Evolutionary conservation across 805 yeast genomes (phyloP), one percentile per base, ranked within the genome.

Genomic region (Lachancea waltii): DNA sequence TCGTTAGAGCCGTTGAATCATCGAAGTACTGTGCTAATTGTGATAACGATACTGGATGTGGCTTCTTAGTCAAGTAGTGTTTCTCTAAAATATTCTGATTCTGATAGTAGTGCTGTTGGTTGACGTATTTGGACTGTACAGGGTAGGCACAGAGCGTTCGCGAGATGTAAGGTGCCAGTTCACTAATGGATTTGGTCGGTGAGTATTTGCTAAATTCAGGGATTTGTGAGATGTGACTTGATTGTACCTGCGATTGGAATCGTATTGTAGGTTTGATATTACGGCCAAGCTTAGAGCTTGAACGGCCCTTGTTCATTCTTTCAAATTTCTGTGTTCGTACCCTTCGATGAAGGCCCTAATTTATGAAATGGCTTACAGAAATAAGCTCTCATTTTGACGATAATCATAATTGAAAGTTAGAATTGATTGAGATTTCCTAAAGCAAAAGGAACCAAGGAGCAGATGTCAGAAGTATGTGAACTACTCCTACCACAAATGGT

Each of bases 1-100:
- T 76, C 10, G 86, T 83, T 36, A 90, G 60, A 24, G 73, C 73
- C n/a, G 50, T 45, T 1, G 63, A 57, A 41, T 59, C 60, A 49
- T 81, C 80, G 33, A 96, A 97, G 56, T 82, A 90, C 29, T 86
- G 86, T 1, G 96, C 95, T 48, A 90, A 62, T 51, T 90, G 97
- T 36, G 85, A 69, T n/a, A 92, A 60, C 1, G 95, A 81, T 16
- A 90, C 94, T 0, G 97, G 95, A 56, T 85, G 86, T 0, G 95
- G 89, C n/a, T 64, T 56, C 46, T 77, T 73, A 35, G 72, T 67
- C 29, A 53, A 41, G 40, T 56, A 58, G 29, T 54, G 51, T 19
- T 51, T 42, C 14, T 55, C 36, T 22, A 58, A 18, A 2, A 56
- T 52, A n/a, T 47, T 54, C 16, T 50, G 43, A 24, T 58, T 58